Evolutionary conservation across 768 basidiomycete genomes (phyloP).

Genomic region (Tylopilus felleus): DNA sequence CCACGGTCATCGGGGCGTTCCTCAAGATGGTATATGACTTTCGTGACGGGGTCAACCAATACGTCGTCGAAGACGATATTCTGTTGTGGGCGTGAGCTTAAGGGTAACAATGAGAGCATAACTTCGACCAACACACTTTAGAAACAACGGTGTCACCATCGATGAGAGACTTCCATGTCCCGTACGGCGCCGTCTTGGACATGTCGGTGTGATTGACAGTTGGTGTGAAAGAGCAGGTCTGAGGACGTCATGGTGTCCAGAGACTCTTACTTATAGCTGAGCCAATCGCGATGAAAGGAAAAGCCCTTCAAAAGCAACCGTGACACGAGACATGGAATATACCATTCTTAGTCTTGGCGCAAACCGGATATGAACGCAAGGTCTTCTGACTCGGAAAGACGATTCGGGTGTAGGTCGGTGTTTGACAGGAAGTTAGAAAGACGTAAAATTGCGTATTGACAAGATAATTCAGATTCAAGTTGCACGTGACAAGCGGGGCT

Average conservation of each 20-base stretch:
- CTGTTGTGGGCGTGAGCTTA: conserved; percentile 5
- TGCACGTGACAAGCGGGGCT: no score
- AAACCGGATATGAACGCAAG: neutral
- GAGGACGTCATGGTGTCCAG: neutral
- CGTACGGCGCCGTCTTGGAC: conserved; percentile 44
- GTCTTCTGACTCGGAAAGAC: no score
- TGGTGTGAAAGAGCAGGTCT: neutral
- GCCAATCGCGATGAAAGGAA: neutral
- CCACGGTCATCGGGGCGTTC: conserved; percentile 42
- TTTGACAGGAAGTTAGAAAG: no score
- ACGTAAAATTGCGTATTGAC: no score
- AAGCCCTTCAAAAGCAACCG: neutral
- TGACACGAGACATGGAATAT: neutral
- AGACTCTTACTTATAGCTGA: neutral
- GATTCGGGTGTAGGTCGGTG: no score
- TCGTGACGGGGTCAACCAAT: conserved; percentile 49
- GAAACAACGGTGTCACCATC: conserved; percentile 46
- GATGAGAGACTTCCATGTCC: conserved; percentile 58
- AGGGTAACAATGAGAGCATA: neutral
- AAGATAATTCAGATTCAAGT: no score
- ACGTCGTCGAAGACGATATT: conserved; percentile 39
- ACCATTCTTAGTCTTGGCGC: neutral
- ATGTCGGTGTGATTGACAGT: neutral
- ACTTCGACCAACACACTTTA: conserved; percentile 25
- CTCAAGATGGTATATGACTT: conserved; percentile 53